phyloP scores from a whole-genome alignment of 1,139 yeast species.

The Pichia sp. region DNA sequence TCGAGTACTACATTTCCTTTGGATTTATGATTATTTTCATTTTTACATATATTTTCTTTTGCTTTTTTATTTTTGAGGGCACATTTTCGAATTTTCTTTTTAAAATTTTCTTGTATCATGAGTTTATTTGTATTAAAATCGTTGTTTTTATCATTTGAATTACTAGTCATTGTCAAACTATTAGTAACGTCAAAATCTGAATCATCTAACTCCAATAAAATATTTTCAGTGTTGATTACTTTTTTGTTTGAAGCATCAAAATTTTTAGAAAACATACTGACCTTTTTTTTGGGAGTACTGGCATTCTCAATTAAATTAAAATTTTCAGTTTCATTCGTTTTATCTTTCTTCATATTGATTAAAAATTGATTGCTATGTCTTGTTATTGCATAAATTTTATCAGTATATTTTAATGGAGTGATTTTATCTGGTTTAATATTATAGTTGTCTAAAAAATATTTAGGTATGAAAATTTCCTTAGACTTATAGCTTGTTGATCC shows the following conservation, averaged over 20 bases:
- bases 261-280: neutral
- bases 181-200: constrained; percentile 3
- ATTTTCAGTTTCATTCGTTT: neutral
- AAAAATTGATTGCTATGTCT: too few species aligned
- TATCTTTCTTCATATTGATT: too few species aligned
- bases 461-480: too few species aligned
- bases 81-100: too few species aligned
- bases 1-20: too few species aligned
- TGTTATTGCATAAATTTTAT: neutral
- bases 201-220: constrained; percentile 8
- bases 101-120: too few species aligned
- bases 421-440: neutral
- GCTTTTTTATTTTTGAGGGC: too few species aligned
- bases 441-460: too few species aligned
- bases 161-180: neutral
- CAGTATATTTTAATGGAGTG: neutral
- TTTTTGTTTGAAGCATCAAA: neutral
- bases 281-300: constrained; percentile 8
- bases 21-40: neutral
- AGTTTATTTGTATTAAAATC: too few species aligned
- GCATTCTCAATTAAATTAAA: neutral
- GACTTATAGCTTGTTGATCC: too few species aligned
- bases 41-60: neutral
- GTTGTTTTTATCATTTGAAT: neutral
- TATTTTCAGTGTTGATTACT: constrained; percentile 5